Percentiles rank a stretch among this genome's conserved stretches.
Evolutionary conservation across 2,329 filamentous ascomycete species (phyloP).

Genomic region (Aspergillus quadricinctus): DNA sequence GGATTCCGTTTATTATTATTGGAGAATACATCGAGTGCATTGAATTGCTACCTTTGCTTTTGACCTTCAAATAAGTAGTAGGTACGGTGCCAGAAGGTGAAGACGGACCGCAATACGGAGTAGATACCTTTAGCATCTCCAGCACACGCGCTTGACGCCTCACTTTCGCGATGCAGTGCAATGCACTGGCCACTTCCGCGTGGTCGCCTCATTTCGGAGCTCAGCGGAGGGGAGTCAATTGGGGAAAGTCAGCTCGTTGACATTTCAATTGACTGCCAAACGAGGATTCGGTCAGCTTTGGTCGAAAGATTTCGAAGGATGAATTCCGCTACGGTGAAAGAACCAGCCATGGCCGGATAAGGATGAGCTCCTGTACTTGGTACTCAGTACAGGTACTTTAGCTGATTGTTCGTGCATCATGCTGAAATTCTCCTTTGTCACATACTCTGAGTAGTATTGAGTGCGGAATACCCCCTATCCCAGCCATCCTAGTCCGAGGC

Average conservation of each 20-base stretch:
- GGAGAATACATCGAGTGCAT: not conserved
- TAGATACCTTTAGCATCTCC: too few species aligned
- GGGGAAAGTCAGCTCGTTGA: conserved; percentile 1
- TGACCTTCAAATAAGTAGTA: not conserved
- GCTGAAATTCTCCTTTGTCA: not conserved
- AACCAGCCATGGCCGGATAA: not conserved
- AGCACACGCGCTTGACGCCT: conserved; percentile 16
- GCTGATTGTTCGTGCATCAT: not conserved
- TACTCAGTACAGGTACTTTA: not conserved
- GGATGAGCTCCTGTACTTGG: not conserved
- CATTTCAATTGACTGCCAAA: conserved; percentile 3
- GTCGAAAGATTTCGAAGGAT: not conserved
- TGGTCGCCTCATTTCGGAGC: conserved; percentile 20
- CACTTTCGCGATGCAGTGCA: conserved; percentile 15
- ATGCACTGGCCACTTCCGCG: conserved; percentile 11
- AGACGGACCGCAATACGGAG: not conserved
- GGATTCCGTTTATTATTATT: too few species aligned
- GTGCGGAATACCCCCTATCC: not conserved
- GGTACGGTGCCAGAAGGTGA: not conserved
- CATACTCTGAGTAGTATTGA: not conserved
- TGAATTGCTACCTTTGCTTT: too few species aligned
- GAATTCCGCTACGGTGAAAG: not conserved
- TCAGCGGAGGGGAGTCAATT: conserved; percentile 5
- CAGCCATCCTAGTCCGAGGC: not conserved
- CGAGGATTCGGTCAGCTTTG: not conserved